Percentiles rank a stretch among this genome's conserved stretches.
Conservation (phyloP, 2,329 filamentous ascomycete species). For the Zymoseptoria passerinii region DNA sequence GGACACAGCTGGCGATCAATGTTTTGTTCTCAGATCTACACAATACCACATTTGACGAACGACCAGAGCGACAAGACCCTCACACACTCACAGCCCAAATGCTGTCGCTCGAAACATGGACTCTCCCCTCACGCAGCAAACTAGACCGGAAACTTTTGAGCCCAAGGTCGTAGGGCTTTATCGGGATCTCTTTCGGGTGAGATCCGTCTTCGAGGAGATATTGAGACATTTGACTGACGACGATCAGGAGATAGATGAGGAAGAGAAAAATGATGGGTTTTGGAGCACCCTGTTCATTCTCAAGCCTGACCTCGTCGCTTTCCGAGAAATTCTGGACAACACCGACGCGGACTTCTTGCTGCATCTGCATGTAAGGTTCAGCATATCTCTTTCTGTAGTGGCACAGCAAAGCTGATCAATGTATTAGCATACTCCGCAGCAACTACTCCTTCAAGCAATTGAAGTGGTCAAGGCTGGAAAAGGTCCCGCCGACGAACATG, state of each 20-base stretch:
- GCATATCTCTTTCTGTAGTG: neutral
- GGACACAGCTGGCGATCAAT: neutral
- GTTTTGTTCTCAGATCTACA: neutral
- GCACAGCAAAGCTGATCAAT: neutral
- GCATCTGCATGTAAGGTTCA: slow-evolving; percentile 53
- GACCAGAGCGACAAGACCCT: neutral
- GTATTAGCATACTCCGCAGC: slow-evolving; percentile 55
- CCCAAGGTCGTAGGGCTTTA: slow-evolving; percentile 92
- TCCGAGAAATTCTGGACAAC: slow-evolving; percentile 62
- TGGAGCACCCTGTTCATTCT: slow-evolving; percentile 95
- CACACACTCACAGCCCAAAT: neutral
- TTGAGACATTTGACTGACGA: neutral
- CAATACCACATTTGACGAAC: neutral
- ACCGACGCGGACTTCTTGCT: slow-evolving; percentile 68
- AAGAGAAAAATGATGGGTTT: slow-evolving; percentile 76
- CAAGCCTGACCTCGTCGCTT: slow-evolving; percentile 61
- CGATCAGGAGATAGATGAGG: slow-evolving; percentile 51
- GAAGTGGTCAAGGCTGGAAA: slow-evolving; percentile 54
- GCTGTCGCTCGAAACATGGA: slow-evolving; percentile 57
- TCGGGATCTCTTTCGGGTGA: slow-evolving; percentile 63
- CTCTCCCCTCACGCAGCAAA: slow-evolving; percentile 89
- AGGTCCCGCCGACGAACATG: slow-evolving; percentile 62
- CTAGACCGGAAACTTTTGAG: slow-evolving; percentile 80
- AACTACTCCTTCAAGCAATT: slow-evolving; percentile 69
- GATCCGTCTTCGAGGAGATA: slow-evolving; percentile 3